phyloP scores from a whole-genome alignment of 2,329 filamentous ascomycete genomes.

The Cytospora paraplurivora region DNA sequence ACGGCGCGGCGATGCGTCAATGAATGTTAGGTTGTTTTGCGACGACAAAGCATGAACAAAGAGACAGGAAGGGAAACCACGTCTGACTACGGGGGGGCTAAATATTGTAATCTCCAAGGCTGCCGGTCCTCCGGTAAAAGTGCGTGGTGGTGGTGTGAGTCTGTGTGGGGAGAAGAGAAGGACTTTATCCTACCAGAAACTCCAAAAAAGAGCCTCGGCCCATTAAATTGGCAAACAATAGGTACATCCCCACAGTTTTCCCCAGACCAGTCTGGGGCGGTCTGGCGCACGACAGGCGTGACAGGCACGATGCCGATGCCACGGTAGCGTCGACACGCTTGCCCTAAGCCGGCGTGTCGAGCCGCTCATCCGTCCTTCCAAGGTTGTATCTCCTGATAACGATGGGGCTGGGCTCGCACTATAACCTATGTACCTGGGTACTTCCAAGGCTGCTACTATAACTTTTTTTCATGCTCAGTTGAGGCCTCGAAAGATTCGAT shows the following conservation, averaged over 20 bases:
- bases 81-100: too few relatives aligned
- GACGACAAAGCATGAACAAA: too few relatives aligned
- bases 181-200: too few relatives aligned
- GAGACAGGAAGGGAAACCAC: too few relatives aligned
- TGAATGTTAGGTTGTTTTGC: too few relatives aligned
- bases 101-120: too few relatives aligned
- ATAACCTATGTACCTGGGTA: neutral
- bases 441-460: too few relatives aligned
- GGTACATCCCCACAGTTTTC: constrained; percentile 5
- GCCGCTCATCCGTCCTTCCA: neutral
- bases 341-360: neutral
- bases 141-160: too few relatives aligned
- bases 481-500: neutral
- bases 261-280: neutral
- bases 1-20: neutral
- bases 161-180: too few relatives aligned
- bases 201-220: too few relatives aligned
- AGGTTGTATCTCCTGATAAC: neutral
- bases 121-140: too few relatives aligned
- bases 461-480: neutral
- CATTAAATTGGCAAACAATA: constrained; percentile 1
- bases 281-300: too few relatives aligned
- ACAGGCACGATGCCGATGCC: neutral
- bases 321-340: neutral
- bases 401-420: neutral